Evolutionary conservation across 768 basidiomycete species (phyloP).

Genomic region (Trametes cinnabarina): DNA sequence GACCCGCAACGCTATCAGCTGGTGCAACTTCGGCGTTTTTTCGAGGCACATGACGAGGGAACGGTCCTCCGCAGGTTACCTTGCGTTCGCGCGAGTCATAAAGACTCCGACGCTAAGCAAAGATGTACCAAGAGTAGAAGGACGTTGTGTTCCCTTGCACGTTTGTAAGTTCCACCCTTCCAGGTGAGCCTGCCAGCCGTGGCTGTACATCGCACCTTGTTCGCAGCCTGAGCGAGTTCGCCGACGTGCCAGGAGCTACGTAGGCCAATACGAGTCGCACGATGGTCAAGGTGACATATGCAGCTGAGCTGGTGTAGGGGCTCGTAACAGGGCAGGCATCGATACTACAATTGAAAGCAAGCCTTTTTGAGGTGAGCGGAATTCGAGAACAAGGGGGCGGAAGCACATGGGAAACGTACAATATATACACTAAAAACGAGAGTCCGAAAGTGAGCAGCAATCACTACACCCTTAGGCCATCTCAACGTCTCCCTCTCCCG

Average conservation of each 20-base stretch:
- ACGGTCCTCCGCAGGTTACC: slow-evolving; percentile 4
- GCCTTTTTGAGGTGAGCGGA: neutral
- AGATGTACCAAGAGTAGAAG: no score
- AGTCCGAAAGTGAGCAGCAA: neutral
- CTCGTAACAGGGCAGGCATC: neutral
- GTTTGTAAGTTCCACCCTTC: no score
- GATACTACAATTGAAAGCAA: neutral
- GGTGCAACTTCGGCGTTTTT: slow-evolving; percentile 15
- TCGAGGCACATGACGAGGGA: slow-evolving; percentile 13
- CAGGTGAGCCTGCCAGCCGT: no score
- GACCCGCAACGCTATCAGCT: slow-evolving; percentile 11
- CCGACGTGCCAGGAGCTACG: no score
- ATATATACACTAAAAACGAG: neutral
- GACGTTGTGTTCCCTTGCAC: no score
- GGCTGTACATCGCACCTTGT: no score
- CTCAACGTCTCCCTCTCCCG: slow-evolving; percentile 19
- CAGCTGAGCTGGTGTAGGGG: neutral
- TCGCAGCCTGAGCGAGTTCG: no score
- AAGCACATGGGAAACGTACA: slow-evolving; percentile 8
- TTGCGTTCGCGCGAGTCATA: no score
- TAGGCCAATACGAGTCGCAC: no score
- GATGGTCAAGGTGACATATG: no score
- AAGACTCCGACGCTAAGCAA: no score
- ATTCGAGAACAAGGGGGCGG: neutral
- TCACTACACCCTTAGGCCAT: slow-evolving; percentile 16